Conservation (phyloP, 805 yeast species). For the Saccharomycopsis sp. region DNA sequence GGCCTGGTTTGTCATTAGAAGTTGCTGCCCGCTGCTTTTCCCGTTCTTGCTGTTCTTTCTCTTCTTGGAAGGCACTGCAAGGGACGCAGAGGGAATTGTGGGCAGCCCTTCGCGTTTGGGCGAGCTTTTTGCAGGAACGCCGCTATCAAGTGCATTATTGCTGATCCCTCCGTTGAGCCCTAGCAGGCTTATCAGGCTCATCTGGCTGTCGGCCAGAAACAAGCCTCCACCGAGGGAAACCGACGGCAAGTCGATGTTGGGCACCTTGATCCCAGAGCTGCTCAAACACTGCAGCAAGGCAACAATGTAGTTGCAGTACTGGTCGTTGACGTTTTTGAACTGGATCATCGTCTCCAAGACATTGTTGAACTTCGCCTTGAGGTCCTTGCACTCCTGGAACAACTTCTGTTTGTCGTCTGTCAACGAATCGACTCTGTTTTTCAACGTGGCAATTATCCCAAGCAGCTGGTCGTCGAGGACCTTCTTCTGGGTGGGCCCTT, state of each 20-base stretch:
- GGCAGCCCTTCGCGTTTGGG: background rate
- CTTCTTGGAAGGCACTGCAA: background rate
- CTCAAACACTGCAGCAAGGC: slow-evolving; percentile 42
- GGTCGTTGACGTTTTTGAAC: slow-evolving; percentile 50
- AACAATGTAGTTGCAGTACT: slow-evolving; percentile 46
- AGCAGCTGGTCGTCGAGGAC: slow-evolving; percentile 20
- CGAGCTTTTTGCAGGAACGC: background rate
- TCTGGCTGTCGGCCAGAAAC: background rate
- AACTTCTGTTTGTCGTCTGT: slow-evolving; percentile 31
- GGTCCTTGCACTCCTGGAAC: slow-evolving; percentile 32
- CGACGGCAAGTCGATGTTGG: slow-evolving; percentile 50
- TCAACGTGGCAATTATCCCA: slow-evolving; percentile 22
- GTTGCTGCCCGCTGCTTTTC: background rate
- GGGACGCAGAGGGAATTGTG: background rate
- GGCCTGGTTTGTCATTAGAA: too few relatives aligned
- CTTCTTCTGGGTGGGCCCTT: slow-evolving; percentile 57
- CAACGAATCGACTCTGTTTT: slow-evolving; percentile 31
- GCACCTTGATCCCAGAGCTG: slow-evolving; percentile 61
- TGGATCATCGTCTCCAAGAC: slow-evolving; percentile 55
- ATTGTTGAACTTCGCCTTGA: slow-evolving; percentile 56
- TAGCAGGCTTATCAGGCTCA: too few relatives aligned
- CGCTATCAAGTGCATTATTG: too few relatives aligned
- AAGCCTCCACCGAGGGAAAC: background rate
- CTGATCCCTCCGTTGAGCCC: too few relatives aligned
- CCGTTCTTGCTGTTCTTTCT: background rate